These are phyloP conservation scores for Endocalyx cinctus DNA, from an alignment of 2,329 filamentous ascomycete species.

Conservation along the genomic window DNA sequence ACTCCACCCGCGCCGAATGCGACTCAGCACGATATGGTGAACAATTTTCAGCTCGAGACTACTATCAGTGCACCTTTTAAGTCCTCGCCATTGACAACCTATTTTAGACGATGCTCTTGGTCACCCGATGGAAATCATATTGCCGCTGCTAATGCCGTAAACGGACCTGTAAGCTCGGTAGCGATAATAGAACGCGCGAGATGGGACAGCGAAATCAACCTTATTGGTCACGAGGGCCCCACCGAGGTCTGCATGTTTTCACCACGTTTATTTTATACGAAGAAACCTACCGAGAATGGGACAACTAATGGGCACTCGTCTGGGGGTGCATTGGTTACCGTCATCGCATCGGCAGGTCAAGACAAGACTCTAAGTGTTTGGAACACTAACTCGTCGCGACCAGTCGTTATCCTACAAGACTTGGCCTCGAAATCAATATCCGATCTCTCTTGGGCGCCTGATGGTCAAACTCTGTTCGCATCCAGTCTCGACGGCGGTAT, in stretches of 20 bases:
- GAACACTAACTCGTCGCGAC: conserved; percentile 93
- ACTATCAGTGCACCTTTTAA: conserved; percentile 84
- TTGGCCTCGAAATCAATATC: conserved; percentile 87
- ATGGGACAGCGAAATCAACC: conserved; percentile 95
- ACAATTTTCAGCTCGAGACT: conserved; percentile 93
- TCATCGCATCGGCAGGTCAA: conserved; percentile 93
- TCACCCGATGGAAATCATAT: conserved; percentile 97
- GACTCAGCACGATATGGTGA: conserved; percentile 89
- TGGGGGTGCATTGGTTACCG: conserved; percentile 63
- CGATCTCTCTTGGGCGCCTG: conserved; percentile 89
- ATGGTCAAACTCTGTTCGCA: conserved; percentile 80
- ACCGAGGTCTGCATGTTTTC: conserved; percentile 98
- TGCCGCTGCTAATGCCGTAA: conserved; percentile 92
- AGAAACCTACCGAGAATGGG: conserved; percentile 55
- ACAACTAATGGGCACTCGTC: conserved; percentile 43
- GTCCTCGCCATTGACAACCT: conserved; percentile 90
- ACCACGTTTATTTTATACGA: conserved; percentile 77
- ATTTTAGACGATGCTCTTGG: conserved; percentile 96
- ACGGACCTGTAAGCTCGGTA: conserved; percentile 94
- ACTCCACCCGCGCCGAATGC: conserved; percentile 87
- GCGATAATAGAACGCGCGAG: conserved; percentile 88
- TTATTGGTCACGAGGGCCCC: conserved; percentile 95
- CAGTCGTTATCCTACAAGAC: conserved; percentile 86
- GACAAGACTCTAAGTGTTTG: conserved; percentile 95
- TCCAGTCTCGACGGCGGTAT: conserved; percentile 89